Evolutionary conservation across 192 early-diverging fungal species (phyloP).

Genomic region (Podila verticillata): DNA sequence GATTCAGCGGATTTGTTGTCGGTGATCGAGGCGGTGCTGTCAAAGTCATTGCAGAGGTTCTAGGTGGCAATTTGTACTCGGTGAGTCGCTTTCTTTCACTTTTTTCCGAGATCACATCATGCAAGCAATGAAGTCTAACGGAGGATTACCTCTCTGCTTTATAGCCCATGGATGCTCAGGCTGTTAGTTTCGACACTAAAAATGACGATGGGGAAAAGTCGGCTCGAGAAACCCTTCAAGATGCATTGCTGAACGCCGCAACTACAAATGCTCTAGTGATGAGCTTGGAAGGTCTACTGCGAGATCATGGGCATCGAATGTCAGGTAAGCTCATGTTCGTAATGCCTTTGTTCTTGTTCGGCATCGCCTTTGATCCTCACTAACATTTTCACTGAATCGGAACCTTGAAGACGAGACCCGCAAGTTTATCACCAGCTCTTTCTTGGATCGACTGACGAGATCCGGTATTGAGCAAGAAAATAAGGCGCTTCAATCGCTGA

Average conservation of each 20-base stretch:
- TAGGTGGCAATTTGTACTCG: slow-evolving; percentile 41
- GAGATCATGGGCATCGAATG: slow-evolving; percentile 47
- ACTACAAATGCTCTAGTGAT: slow-evolving; percentile 48
- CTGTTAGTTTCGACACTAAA: slow-evolving; percentile 8
- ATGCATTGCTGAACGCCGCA: slow-evolving; percentile 26
- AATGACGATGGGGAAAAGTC: slow-evolving; percentile 17
- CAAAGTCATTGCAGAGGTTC: slow-evolving; percentile 41
- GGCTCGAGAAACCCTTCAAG: slow-evolving; percentile 25
- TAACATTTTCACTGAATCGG: not conserved
- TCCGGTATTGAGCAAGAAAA: slow-evolving; percentile 43
- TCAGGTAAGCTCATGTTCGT: slow-evolving; percentile 5
- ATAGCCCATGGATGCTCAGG: slow-evolving; percentile 30
- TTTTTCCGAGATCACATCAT: not conserved
- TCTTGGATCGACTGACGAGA: slow-evolving; percentile 38
- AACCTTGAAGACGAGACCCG: slow-evolving; percentile 22
- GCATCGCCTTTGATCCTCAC: not conserved
- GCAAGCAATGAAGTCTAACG: not conserved
- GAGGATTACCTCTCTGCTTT: not conserved
- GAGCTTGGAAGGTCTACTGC: slow-evolving; percentile 43
- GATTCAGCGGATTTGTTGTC: slow-evolving; percentile 49
- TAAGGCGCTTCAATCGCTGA: slow-evolving; percentile 21
- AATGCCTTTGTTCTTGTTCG: not conserved
- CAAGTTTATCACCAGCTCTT: slow-evolving; percentile 43
- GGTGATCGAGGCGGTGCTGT: slow-evolving; percentile 48
- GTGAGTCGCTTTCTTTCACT: slow-evolving; percentile 6